A percentile compares a stretch with the other conserved stretches of the same genome.
Evolutionary conservation across 2,329 filamentous ascomycete species (phyloP).

Genomic region (Zopfia rhizophila): DNA sequence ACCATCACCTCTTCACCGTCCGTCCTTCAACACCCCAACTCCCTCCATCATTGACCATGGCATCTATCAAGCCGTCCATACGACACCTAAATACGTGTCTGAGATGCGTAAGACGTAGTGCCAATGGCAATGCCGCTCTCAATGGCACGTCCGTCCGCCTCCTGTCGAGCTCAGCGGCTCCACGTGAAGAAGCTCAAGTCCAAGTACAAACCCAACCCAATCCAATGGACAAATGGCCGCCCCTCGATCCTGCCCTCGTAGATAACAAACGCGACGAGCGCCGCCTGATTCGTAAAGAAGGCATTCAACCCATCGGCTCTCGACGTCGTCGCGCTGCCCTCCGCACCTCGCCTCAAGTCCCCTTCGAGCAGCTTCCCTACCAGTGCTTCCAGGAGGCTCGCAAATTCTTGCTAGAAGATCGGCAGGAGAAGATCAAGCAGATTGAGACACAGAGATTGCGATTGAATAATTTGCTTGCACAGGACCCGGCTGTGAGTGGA

Average conservation of each 20-base stretch:
- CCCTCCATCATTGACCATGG: conserved; percentile 38
- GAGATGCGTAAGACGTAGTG: conserved; percentile 41
- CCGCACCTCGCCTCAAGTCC: conserved; percentile 72
- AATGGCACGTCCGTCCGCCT: conserved; percentile 50
- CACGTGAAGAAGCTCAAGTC: conserved; percentile 57
- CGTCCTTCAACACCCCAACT: conserved; percentile 14
- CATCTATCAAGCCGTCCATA: conserved; percentile 45
- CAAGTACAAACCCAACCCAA: conserved; percentile 31
- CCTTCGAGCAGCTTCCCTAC: conserved; percentile 94
- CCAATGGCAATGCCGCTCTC: conserved; percentile 38
- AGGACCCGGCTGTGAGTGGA: conserved; percentile 67
- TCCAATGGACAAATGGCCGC: conserved; percentile 49
- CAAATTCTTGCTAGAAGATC: conserved; percentile 81
- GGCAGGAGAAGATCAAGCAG: conserved; percentile 79
- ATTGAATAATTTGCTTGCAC: conserved; percentile 73
- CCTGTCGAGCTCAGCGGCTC: conserved; percentile 59
- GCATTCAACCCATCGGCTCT: conserved; percentile 79
- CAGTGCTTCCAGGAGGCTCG: conserved; percentile 98
- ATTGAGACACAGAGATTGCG: conserved; percentile 75
- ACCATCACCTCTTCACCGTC: conserved; percentile 20
- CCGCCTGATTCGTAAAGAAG: conserved; percentile 72
- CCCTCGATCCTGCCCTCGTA: conserved; percentile 45
- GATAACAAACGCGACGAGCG: conserved; percentile 66
- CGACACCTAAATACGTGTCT: conserved; percentile 48
- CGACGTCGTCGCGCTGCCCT: conserved; percentile 75